phyloP scores from a whole-genome alignment of 495 filamentous ascomycete species.

The Aspergillus conjunctus region DNA sequence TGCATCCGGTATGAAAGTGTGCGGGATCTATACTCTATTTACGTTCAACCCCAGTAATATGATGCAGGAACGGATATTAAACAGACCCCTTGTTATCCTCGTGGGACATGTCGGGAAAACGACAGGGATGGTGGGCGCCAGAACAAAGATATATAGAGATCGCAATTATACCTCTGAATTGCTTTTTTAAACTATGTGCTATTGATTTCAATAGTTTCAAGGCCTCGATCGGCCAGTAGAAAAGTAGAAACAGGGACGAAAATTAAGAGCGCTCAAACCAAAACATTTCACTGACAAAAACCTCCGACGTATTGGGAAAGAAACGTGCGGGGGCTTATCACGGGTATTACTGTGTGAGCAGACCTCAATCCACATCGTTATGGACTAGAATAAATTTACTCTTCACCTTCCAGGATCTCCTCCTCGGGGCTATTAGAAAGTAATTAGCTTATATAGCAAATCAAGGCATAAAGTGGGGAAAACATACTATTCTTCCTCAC shows the following conservation, averaged over 20 bases:
- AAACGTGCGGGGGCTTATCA: conserved; percentile 44
- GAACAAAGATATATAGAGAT: background rate
- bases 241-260: conserved; percentile 48
- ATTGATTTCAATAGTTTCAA: conserved; percentile 35
- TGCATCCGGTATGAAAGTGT: too few species aligned
- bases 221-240: conserved; percentile 31
- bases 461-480: background rate
- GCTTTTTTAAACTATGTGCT: conserved; percentile 46
- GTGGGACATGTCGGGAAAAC: too few species aligned
- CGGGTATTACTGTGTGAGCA: conserved; percentile 49
- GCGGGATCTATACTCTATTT: too few species aligned
- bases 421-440: conserved; percentile 39
- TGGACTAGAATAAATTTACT: conserved; percentile 36
- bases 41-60: too few species aligned
- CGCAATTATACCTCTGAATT: conserved; percentile 27
- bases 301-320: conserved; percentile 31
- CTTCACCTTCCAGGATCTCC: conserved; percentile 43
- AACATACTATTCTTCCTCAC: conserved; percentile 67
- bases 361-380: conserved; percentile 33
- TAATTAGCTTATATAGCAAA: conserved; percentile 21
- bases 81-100: too few species aligned
- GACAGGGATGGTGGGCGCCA: background rate
- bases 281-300: conserved; percentile 38
- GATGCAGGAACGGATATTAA: too few species aligned
- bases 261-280: conserved; percentile 51